Base-by-base conservation (phyloP, 176 grass and related monocot genomes). In the Alopecurus myosuroides region DNA sequence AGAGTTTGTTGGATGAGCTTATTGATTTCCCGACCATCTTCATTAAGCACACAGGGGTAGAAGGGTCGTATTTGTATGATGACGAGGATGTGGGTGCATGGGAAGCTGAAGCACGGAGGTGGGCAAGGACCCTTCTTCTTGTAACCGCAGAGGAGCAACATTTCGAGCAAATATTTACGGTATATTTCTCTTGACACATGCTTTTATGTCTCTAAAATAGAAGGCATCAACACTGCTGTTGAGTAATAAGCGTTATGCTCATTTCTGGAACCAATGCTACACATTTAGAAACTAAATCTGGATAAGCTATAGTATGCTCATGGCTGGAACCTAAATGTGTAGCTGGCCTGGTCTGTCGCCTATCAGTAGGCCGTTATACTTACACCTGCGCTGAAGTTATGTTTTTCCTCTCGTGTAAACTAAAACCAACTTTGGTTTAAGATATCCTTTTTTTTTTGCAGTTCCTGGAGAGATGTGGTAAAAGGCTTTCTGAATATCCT, bases 81-180 rank as follows among this genome's bases (percentile, higher is more conserved):
- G 95, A 98, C 25, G 95, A 95, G 76, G 95, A 98, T 77, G 85
- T 91, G 30, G 58, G 84, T 85, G 85, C 89, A 85, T 98, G 95
- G 95, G 95, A 94, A 91, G 84, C 80, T 82, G 91, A 92, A 82
- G 91, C 92, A 72, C 89, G 82, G 86, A 95, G 95, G 82, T 98
- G 95, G 95, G 87, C 95, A 36, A 92, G 93, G 77, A 63, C 85
- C 81, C 86, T 98, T 88, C 50, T 95, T 91, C 88, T 98, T 91
- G 81, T 91, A 86, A 77, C 83, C 71, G 87, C 85, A 52, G 84
- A 94, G 51, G 87, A 89, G 77, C 79, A 95, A 65, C 85, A 93
- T 70, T 72, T 98, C 42, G 72, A 88, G 40, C 85, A 25, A 76
- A 83, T 93, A 82, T 90, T 93, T 79, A 57, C 64, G 90, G 95